phyloP scores from a whole-genome alignment of 2,329 filamentous ascomycete species.

The Cladophialophora exuberans region DNA sequence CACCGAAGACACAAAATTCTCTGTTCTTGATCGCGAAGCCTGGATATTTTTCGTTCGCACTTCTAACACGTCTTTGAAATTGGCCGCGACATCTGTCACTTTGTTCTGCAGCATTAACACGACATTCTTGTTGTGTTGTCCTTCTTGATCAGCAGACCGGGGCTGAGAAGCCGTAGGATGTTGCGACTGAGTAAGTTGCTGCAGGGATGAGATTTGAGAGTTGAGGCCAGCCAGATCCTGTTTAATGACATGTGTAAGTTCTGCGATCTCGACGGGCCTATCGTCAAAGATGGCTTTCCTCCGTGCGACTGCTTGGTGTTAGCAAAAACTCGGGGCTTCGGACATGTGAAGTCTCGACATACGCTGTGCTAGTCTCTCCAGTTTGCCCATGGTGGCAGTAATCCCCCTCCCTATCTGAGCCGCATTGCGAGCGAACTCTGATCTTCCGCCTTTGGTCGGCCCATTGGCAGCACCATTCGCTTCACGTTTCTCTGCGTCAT shows the following conservation, averaged over 20 bases:
- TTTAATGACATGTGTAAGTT: constrained; percentile 96
- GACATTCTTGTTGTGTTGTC: constrained; percentile 95
- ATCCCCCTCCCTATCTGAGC: constrained; percentile 92
- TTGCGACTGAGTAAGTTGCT: constrained; percentile 74
- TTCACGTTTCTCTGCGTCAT: constrained; percentile 64
- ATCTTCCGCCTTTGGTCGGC: constrained; percentile 62
- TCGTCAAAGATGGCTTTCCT: constrained; percentile 97
- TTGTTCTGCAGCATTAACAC: constrained; percentile 34
- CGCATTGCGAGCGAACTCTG: constrained; percentile 90
- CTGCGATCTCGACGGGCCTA: constrained; percentile 92
- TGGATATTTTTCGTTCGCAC: constrained; percentile 98
- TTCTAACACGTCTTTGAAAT: constrained; percentile 97
- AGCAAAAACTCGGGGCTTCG: constrained; percentile 2
- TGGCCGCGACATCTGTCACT: constrained; percentile 80
- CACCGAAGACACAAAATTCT: constrained; percentile 94
- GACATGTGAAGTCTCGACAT: constrained; percentile 39
- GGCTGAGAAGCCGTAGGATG: constrained; percentile 63
- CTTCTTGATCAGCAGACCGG: constrained; percentile 69
- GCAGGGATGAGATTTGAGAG: constrained; percentile 83
- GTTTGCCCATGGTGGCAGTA: constrained; percentile 87
- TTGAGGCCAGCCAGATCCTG: constrained; percentile 88
- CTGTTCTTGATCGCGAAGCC: constrained; percentile 85
- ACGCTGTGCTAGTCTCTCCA: constrained; percentile 89
- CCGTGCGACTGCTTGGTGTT: constrained; percentile 70
- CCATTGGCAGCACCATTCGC: constrained; percentile 61